Conservation (phyloP, 805 yeast species). For the Kockiozyma suomiensis region DNA sequence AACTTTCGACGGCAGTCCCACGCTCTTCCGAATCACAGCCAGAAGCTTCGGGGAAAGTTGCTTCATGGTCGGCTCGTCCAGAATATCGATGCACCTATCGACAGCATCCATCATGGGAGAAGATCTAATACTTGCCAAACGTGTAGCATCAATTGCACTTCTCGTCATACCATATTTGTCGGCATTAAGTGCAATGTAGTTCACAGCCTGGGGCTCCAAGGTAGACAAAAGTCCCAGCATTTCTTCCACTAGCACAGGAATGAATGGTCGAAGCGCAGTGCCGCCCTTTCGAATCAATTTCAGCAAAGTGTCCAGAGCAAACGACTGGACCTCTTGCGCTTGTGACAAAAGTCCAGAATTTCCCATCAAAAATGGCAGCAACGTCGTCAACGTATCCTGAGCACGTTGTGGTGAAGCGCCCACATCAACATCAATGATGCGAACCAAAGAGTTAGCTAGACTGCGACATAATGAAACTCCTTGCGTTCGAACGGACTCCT, state of each 20-base stretch:
- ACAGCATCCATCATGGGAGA: conserved; percentile 91
- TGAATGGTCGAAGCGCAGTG: conserved; percentile 58
- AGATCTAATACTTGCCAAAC: conserved; percentile 69
- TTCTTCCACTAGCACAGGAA: conserved; percentile 68
- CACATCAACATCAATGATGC: conserved; percentile 54
- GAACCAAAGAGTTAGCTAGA: conserved; percentile 63
- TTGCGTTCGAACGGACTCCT: conserved; percentile 85
- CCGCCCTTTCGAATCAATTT: conserved; percentile 70
- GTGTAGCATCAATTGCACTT: conserved; percentile 72
- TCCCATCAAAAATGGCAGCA: conserved; percentile 81
- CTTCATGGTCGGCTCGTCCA: conserved; percentile 56
- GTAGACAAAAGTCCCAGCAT: conserved; percentile 76
- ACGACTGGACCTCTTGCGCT: conserved; percentile 78
- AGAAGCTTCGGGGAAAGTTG: conserved; percentile 55
- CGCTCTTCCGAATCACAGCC: conserved; percentile 63
- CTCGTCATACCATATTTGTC: conserved; percentile 77
- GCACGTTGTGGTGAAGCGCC: conserved; percentile 50
- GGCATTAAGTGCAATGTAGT: conserved; percentile 84
- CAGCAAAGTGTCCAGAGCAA: conserved; percentile 72
- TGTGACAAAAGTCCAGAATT: conserved; percentile 77
- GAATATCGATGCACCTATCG: conserved; percentile 63
- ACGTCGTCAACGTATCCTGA: conserved; percentile 51
- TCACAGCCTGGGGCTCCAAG: conserved; percentile 86
- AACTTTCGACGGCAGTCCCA: conserved; percentile 90
- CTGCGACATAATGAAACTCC: conserved; percentile 70